Evolutionary conservation across 2,329 filamentous ascomycete genomes (phyloP).

Genomic region (Thelonectria rubi): DNA sequence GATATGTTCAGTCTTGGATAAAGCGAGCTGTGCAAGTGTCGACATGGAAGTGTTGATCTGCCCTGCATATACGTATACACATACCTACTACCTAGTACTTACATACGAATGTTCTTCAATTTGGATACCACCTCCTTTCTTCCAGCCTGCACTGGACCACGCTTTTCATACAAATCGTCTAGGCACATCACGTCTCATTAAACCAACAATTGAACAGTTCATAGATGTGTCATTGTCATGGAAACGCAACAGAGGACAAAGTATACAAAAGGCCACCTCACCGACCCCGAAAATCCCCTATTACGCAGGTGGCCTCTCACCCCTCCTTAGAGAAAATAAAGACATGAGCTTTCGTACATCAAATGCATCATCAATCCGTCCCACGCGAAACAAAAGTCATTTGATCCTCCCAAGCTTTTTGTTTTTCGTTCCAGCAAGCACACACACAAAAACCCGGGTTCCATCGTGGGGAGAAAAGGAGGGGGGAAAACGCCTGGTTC

Average conservation of each 20-base stretch:
- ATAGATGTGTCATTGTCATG: constrained; percentile 14
- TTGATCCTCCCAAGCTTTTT: constrained; percentile 16
- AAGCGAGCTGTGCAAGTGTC: background rate
- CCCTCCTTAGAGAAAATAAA: background rate
- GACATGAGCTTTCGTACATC: constrained; percentile 24
- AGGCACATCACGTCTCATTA: no score
- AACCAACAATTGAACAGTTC: background rate
- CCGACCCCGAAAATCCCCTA: constrained; percentile 4
- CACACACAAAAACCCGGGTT: constrained; percentile 17
- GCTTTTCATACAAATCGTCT: no score
- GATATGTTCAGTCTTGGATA: background rate
- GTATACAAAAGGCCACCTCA: constrained; percentile 21
- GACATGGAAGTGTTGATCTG: constrained; percentile 13
- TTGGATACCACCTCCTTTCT: constrained; percentile 16
- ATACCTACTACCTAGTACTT: no score
- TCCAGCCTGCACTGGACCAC: no score
- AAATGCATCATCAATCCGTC: constrained; percentile 19
- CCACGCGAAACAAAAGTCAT: constrained; percentile 14
- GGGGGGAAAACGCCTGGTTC: constrained; percentile 38
- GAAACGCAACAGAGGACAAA: constrained; percentile 2
- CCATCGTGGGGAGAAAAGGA: constrained; percentile 12
- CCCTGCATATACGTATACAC: constrained; percentile 10
- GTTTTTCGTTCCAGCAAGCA: constrained; percentile 16
- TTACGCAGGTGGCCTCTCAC: constrained; percentile 12
- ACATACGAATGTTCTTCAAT: constrained; percentile 3